Evolutionary conservation across 129 eudicot genomes (phyloP), one percentile per base, ranked within the genome.

Genomic region (Centrapalus pauciflorus): DNA sequence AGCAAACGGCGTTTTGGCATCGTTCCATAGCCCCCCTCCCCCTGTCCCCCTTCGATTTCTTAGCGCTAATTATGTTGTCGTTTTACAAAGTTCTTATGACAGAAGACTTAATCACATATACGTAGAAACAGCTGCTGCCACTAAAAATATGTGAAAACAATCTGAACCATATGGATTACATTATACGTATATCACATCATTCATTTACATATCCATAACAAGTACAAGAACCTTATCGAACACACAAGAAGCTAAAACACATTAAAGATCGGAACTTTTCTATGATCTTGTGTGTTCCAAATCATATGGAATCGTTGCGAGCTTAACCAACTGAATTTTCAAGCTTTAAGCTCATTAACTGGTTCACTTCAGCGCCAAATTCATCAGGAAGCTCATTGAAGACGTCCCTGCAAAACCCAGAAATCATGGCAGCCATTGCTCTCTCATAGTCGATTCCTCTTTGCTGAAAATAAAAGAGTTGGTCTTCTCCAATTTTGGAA

Each of bases 361-460:
- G 95, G 66, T 93, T 93, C 33, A 89, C 98, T 78, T 93, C 98
- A 49, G 98, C 89, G 11, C 95, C 92, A 74, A 93, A 88, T 72
- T 93, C 98, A 74, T 86, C 92, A 7, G 98, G 98, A 45, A 93
- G 95, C 78, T 93, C 90, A 37, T 88, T 89, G 64, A 93, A 93
- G 3, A 93, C 96, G 45, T 93, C 98, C 74, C 86, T 72, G 74
- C 98, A 93, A 34, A 88, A 93, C 65, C 98, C 98, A 23, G 96
- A 93, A 55, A 93, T 89, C 95, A 93, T 93, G 64, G 98, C 95
- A 55, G 95, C 95, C 96, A 86, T 93, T 38, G 98, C 98, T 76
- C 81, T 84, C 82, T 93, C 98, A 32, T 79, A 83, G 76, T 93
- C 98, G 0, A 93, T 88, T 10, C 98, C 98, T 66, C 98, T 93